These are phyloP conservation scores for Aspergillus cristatus DNA, from an alignment of 495 filamentous ascomycete genomes.

Conservation along the genomic window DNA sequence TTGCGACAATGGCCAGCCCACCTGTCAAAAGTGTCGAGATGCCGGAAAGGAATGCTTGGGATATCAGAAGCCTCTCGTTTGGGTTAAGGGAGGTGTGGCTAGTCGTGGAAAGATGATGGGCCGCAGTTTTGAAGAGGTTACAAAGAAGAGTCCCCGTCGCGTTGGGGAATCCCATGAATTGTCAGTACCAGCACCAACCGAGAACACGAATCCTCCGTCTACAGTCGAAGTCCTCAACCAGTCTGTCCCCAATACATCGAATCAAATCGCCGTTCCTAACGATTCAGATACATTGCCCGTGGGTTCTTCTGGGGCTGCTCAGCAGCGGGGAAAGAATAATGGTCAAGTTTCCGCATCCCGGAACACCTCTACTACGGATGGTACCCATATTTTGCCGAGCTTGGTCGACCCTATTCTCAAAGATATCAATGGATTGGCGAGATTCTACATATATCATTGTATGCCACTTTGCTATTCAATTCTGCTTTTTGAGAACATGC, in stretches of 20 bases:
- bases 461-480: conserved; percentile 6
- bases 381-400: conserved; percentile 17
- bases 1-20: conserved; percentile 54
- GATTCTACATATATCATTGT: conserved; percentile 37
- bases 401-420: conserved; percentile 36
- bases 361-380: not conserved
- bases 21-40: conserved; percentile 55
- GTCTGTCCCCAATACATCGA: not conserved
- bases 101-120: conserved; percentile 46
- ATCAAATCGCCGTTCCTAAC: too few species aligned
- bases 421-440: conserved; percentile 24
- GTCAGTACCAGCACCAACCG: too few species aligned
- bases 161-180: too few species aligned
- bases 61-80: conserved; percentile 47
- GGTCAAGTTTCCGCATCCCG: too few species aligned
- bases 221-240: not conserved
- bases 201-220: not conserved
- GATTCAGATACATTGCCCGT: too few species aligned
- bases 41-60: conserved; percentile 53
- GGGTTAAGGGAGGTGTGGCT: conserved; percentile 43
- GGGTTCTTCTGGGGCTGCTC: too few species aligned
- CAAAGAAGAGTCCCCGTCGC: conserved; percentile 3
- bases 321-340: too few species aligned
- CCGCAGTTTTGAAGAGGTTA: conserved; percentile 34
- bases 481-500: not conserved